Base-by-base conservation (phyloP, 495 filamentous ascomycete genomes). In the Darksidea phi region DNA sequence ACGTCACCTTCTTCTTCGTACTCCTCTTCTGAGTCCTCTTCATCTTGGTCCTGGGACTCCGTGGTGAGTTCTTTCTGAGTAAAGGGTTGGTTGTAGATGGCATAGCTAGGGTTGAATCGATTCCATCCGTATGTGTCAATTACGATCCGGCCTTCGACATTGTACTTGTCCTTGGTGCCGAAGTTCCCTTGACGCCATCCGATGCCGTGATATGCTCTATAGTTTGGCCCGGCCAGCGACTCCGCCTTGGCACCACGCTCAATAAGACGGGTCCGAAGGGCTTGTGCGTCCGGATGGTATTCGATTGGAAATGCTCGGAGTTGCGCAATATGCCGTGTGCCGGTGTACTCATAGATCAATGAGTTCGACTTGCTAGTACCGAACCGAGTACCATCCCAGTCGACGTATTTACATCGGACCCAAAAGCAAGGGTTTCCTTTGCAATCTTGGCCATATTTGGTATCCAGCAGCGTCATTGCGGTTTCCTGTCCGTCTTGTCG, bases 301-400 rank as follows among this genome's bases (percentile, higher is more conserved):
- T 72, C 71, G 0, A 87, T 67, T 0, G 87, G 87, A 60, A 78
- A 87, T 0, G 76, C 75, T 6, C 78, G 68, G 15, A 89, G 77
- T 0, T 76, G 71, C 0, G 70, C 80, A 67, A 89, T 86, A 21
- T 78, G 72, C 18, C 66, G 73, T 25, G 83, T 86, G 17, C 86
- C 87, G 20, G 73, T 67, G 64, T 83, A 89, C 18, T 66, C 54
- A 23, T 64, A 64, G 25, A 89, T 80, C 18, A 62, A 58, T 48
- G 82, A 76, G 3, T 63, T 61, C 18, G 76, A 62, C 43, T 71
- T 69, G 34, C 67, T 67, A 7, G 74, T 75, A 8, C 86, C 84
- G 56, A 87, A 88, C 0, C 71, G 72, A 7, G 77, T 76, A 12
- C 87, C 87, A 53, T 86, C 78, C 52, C 77, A 86, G 52, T 87